Evolutionary conservation across 1,284 basidiomycete genomes (phyloP).

Genomic region (Trichosporon coremiiforme): DNA sequence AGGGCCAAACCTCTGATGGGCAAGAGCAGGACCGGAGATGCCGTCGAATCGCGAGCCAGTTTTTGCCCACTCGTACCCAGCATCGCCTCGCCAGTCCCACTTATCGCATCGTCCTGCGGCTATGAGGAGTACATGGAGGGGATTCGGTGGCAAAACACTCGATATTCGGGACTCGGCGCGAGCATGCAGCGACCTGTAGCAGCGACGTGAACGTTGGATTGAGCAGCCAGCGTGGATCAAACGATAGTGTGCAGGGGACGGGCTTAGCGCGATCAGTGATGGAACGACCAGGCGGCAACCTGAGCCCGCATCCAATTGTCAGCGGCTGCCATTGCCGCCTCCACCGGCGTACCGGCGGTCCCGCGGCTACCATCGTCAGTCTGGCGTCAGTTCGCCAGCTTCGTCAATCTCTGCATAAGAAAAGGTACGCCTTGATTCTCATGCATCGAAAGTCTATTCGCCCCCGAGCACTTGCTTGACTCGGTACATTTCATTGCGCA

Average conservation of each 20-base stretch:
- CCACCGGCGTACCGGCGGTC: background rate
- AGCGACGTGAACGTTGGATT: too few species aligned
- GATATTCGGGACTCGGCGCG: too few species aligned
- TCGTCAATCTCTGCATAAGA: background rate
- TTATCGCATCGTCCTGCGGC: background rate
- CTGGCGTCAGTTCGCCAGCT: background rate
- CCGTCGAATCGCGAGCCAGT: too few species aligned
- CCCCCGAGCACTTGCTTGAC: too few species aligned
- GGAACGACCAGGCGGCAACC: background rate
- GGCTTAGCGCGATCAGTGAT: background rate
- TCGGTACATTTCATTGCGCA: too few species aligned
- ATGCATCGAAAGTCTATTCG: too few species aligned
- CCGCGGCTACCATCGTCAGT: background rate
- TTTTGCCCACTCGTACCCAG: background rate
- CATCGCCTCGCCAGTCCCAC: background rate
- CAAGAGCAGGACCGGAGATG: too few species aligned
- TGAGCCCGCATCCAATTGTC: background rate
- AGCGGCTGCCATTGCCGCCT: conserved; percentile 15
- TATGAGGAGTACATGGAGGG: too few species aligned
- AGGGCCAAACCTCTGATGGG: too few species aligned
- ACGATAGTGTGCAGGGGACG: background rate
- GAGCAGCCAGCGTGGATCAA: background rate
- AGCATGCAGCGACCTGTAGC: too few species aligned
- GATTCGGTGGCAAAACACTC: too few species aligned
- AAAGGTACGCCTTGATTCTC: background rate